Base-by-base conservation (phyloP, 2,329 filamentous ascomycete genomes). In the Claviceps digitariae region DNA sequence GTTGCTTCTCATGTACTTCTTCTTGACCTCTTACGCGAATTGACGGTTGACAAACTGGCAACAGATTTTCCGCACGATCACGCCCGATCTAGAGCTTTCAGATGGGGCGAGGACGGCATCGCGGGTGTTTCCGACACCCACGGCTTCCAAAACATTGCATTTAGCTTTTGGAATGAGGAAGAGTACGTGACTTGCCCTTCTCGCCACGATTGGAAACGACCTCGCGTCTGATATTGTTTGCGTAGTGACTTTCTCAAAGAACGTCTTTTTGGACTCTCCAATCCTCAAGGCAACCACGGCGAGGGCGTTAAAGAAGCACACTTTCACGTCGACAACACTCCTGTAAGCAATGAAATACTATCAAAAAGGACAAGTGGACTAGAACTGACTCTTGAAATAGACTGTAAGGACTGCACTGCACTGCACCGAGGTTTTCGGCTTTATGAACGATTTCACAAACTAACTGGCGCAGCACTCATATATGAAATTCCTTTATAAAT, bases 401-500 rank as follows among this genome's bases (percentile, higher is more conserved):
- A 76, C 74, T 63, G 73, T 76, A 72, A 63, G 67, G 45, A 41
- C 17, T 38, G 15, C 36, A 38, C 17, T 17, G 67, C 44, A 41
- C 17, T 38, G 15, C 36, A 38, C 17, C 36, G 36, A 38, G 15
- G 36, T 38, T 2, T 44, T n/a, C 9, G 23, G 3, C 6, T 17
- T 8, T 7, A 25, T 45, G 21, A 45, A 17, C 3, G 27, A 53
- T 15, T 13, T 15, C 21, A 12, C 6, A 38, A 15, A 43, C 56
- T 58, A 54, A 62, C 57, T 15, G 36, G 40, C 8, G 31, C 67
- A 90, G 87, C 90, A 96, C 70, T 95, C 91, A 29, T 97, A 97
- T 74, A 97, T 97, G 91, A 97, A 97, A 69, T 94, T 84, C 65
- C 83, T 97, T 60, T 97, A 97, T 79, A 97, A 97, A 70, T 94